Percentiles rank a stretch among this genome's conserved stretches.
phyloP scores from a whole-genome alignment of 1,284 basidiomycete genomes.

The Puccinia horiana region DNA sequence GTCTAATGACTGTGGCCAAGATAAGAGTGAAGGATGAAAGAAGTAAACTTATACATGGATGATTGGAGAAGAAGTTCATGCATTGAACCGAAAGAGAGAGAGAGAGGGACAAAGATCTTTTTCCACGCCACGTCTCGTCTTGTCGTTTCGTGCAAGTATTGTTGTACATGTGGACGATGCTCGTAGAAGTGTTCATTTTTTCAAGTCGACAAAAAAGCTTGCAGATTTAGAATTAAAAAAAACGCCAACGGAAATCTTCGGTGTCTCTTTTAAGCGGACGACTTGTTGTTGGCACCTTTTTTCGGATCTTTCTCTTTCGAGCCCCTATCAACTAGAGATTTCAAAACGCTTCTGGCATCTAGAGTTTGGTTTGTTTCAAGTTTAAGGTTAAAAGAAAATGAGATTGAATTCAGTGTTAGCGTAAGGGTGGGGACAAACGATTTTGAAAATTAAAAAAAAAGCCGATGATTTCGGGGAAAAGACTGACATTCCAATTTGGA shows the following conservation, averaged over 20 bases:
- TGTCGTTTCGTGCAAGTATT: not conserved
- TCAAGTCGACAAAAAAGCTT: not conserved
- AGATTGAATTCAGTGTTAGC: not conserved
- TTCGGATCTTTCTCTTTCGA: slow-evolving; percentile 32
- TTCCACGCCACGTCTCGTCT: not conserved
- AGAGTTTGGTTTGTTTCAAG: no score
- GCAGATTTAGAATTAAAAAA: not conserved
- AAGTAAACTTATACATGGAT: not conserved
- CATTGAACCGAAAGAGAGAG: not conserved
- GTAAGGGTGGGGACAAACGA: not conserved
- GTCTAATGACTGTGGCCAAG: not conserved
- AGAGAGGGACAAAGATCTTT: not conserved
- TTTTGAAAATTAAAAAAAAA: not conserved
- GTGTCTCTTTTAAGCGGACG: not conserved
- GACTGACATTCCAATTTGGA: slow-evolving; percentile 47
- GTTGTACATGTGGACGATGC: not conserved
- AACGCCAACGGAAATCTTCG: no score
- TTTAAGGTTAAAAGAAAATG: no score
- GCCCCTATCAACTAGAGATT: slow-evolving; percentile 37
- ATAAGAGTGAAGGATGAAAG: not conserved
- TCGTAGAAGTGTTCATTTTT: not conserved
- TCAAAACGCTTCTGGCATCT: slow-evolving; percentile 46
- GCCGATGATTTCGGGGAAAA: not conserved
- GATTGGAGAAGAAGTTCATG: not conserved
- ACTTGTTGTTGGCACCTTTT: not conserved